phyloP scores from a whole-genome alignment of 164 flowering plant genomes.

The Cinnamomum micranthum region DNA sequence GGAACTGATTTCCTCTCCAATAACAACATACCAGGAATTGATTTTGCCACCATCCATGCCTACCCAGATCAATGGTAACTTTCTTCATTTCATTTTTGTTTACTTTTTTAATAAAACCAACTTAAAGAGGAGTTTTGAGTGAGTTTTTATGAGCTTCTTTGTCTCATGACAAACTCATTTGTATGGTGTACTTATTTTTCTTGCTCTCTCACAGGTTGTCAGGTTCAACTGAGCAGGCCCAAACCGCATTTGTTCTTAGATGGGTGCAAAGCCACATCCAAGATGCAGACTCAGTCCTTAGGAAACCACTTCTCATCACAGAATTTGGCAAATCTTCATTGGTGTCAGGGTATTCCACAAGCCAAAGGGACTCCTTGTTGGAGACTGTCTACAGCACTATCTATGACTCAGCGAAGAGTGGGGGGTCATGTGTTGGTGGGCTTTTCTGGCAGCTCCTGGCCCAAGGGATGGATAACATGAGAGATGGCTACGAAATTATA shows the following conservation, averaged over 20 bases:
- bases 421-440: constrained; percentile 40
- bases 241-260: constrained; percentile 20
- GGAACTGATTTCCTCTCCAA: constrained; percentile 50
- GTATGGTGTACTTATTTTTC: background rate
- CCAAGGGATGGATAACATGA: constrained; percentile 24
- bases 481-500: constrained; percentile 43
- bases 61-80: constrained; percentile 45
- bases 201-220: constrained; percentile 26
- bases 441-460: constrained; percentile 47
- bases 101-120: background rate
- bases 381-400: constrained; percentile 21
- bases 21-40: constrained; percentile 31
- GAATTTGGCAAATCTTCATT: constrained; percentile 52
- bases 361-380: constrained; percentile 35
- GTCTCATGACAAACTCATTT: background rate
- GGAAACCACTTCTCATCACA: constrained; percentile 36
- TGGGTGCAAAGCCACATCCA: constrained; percentile 38
- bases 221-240: constrained; percentile 21
- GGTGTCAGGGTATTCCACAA: constrained; percentile 25
- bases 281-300: constrained; percentile 28
- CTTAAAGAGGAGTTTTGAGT: too few species aligned
- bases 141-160: background rate
- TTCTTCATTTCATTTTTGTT: background rate
- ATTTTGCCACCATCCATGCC: constrained; percentile 46
- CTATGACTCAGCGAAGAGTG: constrained; percentile 26